A percentile compares a stretch with the other conserved stretches of the same genome.
Conservation (phyloP, 2,329 filamentous ascomycete species). For the Pseudogymnoascus sp. region DNA sequence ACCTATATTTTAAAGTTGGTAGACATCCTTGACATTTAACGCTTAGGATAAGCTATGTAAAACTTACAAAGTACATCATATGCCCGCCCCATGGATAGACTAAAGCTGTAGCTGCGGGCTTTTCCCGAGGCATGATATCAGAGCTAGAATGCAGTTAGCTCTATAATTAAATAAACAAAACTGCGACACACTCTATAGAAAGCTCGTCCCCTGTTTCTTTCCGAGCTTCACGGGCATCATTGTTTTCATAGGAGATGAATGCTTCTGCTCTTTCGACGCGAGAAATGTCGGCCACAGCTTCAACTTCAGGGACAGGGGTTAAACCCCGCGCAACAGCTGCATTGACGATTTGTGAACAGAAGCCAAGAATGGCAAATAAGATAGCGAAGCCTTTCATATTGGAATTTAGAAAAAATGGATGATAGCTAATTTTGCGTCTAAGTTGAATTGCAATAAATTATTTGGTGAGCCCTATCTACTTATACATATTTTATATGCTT, state of each 20-base stretch:
- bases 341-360: not conserved
- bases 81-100: too few species aligned
- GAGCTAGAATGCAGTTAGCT: not conserved
- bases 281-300: not conserved
- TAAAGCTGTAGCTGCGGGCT: too few species aligned
- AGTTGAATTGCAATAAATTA: too few species aligned
- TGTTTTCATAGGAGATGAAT: not conserved
- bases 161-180: not conserved
- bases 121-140: not conserved
- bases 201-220: too few species aligned
- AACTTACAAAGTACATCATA: not conserved
- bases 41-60: not conserved
- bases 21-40: not conserved
- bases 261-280: not conserved
- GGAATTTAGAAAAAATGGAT: not conserved
- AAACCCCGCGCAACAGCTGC: not conserved
- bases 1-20: not conserved
- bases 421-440: not conserved
- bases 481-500: not conserved
- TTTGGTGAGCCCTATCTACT: not conserved
- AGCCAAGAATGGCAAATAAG: not conserved
- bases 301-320: not conserved
- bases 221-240: not conserved
- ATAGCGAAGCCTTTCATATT: not conserved
- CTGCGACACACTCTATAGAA: too few species aligned